These are phyloP conservation scores for Pichia sp. DNA, from an alignment of 1,139 yeast genomes.

Conservation along the genomic window DNA sequence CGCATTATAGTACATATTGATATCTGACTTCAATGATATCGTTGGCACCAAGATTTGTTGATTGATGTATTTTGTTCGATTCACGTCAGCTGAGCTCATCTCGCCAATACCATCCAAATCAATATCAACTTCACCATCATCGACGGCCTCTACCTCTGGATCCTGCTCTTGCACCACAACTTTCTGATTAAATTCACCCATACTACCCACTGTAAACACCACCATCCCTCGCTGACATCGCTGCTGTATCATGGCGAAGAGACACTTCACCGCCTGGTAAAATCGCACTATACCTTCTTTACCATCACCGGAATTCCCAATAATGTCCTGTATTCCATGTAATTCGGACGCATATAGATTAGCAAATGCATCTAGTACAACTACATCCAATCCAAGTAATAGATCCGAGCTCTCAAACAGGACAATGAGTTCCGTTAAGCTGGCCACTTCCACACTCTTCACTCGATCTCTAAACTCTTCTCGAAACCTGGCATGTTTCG, in stretches of 20 bases:
- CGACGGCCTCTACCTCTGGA: neutral
- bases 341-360: too few relatives aligned
- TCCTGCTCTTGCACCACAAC: conserved; percentile 4
- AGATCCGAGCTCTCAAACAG: conserved; percentile 12
- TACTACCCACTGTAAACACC: conserved; percentile 17
- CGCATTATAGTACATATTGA: conserved; percentile 20
- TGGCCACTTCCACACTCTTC: conserved; percentile 12
- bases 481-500: conserved; percentile 2
- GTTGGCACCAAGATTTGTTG: conserved; percentile 24
- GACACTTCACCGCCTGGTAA: too few relatives aligned
- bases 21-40: conserved; percentile 20
- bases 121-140: neutral
- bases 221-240: too few relatives aligned
- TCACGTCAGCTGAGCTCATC: neutral
- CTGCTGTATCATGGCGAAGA: too few relatives aligned
- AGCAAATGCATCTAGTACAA: conserved; percentile 12
- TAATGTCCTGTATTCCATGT: too few relatives aligned
- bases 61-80: conserved; percentile 7
- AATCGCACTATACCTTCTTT: too few relatives aligned
- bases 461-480: conserved; percentile 2
- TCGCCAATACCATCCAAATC: neutral
- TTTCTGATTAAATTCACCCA: conserved; percentile 19
- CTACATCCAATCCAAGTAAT: conserved; percentile 15
- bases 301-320: too few relatives aligned
- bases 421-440: conserved; percentile 17